Base-by-base conservation (phyloP, 306 rosid species). In the Gleditsia sinensis region DNA sequence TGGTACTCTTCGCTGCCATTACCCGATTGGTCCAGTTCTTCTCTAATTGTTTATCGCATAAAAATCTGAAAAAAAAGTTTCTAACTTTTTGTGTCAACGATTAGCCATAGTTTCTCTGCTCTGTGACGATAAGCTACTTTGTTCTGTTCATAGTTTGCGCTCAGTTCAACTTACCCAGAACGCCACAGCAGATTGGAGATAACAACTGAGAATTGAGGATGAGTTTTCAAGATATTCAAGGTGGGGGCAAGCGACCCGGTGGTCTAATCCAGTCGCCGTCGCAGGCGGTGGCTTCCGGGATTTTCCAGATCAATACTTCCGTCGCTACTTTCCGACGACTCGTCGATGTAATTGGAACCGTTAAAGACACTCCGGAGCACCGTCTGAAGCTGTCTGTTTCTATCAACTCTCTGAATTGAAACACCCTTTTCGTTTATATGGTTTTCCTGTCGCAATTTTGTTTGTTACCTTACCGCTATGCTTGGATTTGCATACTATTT, bases 231-330 rank as follows among this genome's bases (percentile, higher is more conserved):
- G 73, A 67, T 30, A 10, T 67, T 6, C 59, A 67, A 36, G 73
- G 45, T 12, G 45, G 60, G 46, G 19, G 59, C 43, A 48, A 11
- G 59, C 30, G 59, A 32, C 59, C 73, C 7, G 19, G 3, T 32
- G 9, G 28, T 3, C 73, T 59, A 48, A 67, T 21, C 23, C 28
- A 32, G 56, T 49, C 73, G 49, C 91, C 83, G 21, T 78, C 94
- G 9, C 96, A 88, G 78, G 92, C 87, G 36, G 76, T 91, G 40
- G 91, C 94, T 5, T 88, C 94, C 37, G 92, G 88, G 39, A 88
- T 91, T 77, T 91, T 87, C 81, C 94, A 91, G 92, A 87, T 91
- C 82, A 91, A 91, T 78, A 88, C 94, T 11, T 87, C 94, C 86
- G 92, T 87, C 27, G 76, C 82, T 59, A 79, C 83, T 77, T 91